Evolutionary conservation across 805 yeast species (phyloP), one percentile per base, ranked within the genome.

Genomic region (Wickerhamomyces silvicola): DNA sequence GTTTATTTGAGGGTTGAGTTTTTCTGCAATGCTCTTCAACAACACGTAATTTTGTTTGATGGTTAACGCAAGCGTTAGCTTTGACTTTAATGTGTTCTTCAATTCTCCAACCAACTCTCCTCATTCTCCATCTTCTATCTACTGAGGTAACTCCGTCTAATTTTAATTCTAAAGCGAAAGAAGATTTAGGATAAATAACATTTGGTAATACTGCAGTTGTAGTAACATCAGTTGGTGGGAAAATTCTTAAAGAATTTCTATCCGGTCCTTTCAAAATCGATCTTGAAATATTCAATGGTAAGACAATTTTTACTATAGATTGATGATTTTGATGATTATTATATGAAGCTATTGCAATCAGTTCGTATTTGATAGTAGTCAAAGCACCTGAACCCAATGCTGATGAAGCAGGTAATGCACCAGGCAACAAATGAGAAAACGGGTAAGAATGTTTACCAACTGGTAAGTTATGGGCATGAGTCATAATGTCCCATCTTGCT

Each of bases 191-290:
- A 55, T 84, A 84, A 20, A 84, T 71, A 11, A 87, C 95, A 41
- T 82, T 82, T 2, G 98, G 98, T 30, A 92, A 63, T 11, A 79
- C 81, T 7, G 94, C 92, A 18, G 81, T 75, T 6, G 95, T 94
- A 3, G 86, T 79, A 22, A 92, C 79, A 26, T 81, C 83, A 0
- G 97, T 90, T 7, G 99, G 97, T 1, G 98, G 98, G 57, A 92
- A 92, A 1, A 92, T 84, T 39, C 99, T 71, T 23, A 86, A 60
- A 2, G 95, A 84, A 50, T 83, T 85, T 45, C 87, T 69, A 52
- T 88, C 96, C 3, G 84, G 83, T 6, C 92, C 90, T 28, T 85
- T 64, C 16, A 84, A 55, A 19, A 90, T 74, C 36, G 94, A 81
- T 46, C 98, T 70, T 27, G 81, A 68, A 2, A 92, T 66, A 43